Conservation (phyloP, 768 basidiomycete genomes). For the Saitozyma sp. region DNA sequence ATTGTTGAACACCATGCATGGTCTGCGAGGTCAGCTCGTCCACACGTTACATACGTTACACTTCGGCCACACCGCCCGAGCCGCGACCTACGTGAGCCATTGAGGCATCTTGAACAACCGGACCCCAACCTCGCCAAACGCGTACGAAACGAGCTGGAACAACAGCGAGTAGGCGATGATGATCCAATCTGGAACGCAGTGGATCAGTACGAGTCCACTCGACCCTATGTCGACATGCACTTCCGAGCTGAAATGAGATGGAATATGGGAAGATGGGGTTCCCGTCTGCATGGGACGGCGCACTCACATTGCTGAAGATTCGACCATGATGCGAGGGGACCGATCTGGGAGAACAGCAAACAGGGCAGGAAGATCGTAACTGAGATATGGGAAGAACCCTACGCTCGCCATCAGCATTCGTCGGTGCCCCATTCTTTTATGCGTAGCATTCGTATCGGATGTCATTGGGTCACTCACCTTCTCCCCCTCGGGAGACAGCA, state of each 20-base stretch:
- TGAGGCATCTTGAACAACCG: conserved; percentile 31
- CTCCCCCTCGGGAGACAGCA: conserved; percentile 39
- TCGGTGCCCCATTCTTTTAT: neutral
- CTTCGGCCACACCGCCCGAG: neutral
- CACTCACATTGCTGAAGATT: conserved; percentile 47
- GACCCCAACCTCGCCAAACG: conserved; percentile 34
- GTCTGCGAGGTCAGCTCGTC: conserved; percentile 21
- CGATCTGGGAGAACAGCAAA: conserved; percentile 51
- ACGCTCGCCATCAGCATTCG: neutral
- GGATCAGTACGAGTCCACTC: too few relatives aligned
- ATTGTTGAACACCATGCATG: conserved; percentile 52
- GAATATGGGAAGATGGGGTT: neutral
- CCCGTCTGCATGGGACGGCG: neutral
- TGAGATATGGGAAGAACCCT: conserved; percentile 40
- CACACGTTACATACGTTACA: neutral
- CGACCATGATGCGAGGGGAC: conserved; percentile 41
- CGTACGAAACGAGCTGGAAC: conserved; percentile 45
- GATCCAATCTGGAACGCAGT: conserved; percentile 34
- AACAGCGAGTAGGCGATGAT: conserved; percentile 43
- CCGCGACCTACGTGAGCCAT: conserved; percentile 39
- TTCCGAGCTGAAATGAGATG: neutral
- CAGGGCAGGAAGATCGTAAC: conserved; percentile 48
- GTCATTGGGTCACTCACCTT: conserved; percentile 11
- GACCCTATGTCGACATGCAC: neutral
- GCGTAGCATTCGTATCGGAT: neutral